A percentile compares a stretch with the other conserved stretches of the same genome.
These are phyloP conservation scores for Exophiala viscosa DNA, from an alignment of 2,329 filamentous ascomycete genomes.

Conservation along the genomic window DNA sequence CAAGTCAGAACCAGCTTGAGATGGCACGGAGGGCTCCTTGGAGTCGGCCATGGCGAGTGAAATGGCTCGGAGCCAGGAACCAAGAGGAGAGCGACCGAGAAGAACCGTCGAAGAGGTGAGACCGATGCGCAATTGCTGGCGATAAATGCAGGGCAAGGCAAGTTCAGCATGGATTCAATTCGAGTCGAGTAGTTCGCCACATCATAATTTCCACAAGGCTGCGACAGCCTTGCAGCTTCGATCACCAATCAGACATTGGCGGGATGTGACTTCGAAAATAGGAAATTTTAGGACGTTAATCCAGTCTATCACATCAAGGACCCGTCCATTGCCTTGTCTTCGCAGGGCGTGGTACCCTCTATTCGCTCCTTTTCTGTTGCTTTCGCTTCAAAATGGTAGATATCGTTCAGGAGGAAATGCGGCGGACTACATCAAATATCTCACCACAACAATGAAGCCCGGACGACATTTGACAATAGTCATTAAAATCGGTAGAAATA, in stretches of 20 bases:
- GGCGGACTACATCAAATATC: slow-evolving; percentile 11
- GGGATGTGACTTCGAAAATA: too few species aligned
- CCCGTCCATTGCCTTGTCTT: not conserved
- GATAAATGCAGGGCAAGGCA: too few species aligned
- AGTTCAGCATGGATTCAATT: too few species aligned
- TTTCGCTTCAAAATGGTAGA: slow-evolving; percentile 13
- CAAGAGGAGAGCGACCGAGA: too few species aligned
- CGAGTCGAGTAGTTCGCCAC: too few species aligned
- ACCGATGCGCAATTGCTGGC: too few species aligned
- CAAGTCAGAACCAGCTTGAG: slow-evolving; percentile 26
- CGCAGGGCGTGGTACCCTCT: not conserved
- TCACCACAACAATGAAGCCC: slow-evolving; percentile 56
- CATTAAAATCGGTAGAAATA: slow-evolving; percentile 72
- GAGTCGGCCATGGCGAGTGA: slow-evolving; percentile 16
- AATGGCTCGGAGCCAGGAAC: not conserved
- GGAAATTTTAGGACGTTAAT: not conserved
- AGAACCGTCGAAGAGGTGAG: too few species aligned
- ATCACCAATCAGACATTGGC: too few species aligned
- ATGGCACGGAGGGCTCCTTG: not conserved
- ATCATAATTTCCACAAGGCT: too few species aligned
- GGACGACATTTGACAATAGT: slow-evolving; percentile 69
- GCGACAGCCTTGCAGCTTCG: too few species aligned
- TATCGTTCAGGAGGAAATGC: not conserved
- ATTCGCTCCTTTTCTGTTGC: not conserved
- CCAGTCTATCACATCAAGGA: not conserved